Evolutionary conservation across 169 alveolate species (phyloP), one percentile per base, ranked within the genome.

Genomic region (Besnoitia besnoiti): DNA sequence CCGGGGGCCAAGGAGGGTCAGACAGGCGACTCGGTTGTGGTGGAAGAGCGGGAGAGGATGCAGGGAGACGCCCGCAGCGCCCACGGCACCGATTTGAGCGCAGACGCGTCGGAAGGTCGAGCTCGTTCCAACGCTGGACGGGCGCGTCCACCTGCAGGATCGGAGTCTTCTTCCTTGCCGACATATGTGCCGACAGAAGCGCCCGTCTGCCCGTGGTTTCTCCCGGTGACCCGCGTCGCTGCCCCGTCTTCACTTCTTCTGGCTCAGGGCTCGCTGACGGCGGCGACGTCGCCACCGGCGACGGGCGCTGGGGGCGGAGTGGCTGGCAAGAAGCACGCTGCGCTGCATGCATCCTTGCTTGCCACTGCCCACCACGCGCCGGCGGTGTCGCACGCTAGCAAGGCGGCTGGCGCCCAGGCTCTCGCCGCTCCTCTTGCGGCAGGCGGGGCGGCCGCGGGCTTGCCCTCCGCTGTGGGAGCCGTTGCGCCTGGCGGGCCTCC

Each of bases 401-500:
- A 55, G 67, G 67, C 3, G 12, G 7, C 67, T 55, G 67, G 67
- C 24, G 30, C 33, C 27, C 67, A 55, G 33, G 67, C 3, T 0
- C 33, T 16, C 67, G 12, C 73, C 49, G 55, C 89, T 8, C 33
- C 79, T 0, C 89, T 46, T 2, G 89, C 89, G 37, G 80, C 39
- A 27, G 62, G 67, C 0, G 19, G 85, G 33, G 85, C 61, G 44
- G 59, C 79, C 5, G 82, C 90, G 35, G 85, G 84, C 40, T 33
- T 67, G 44, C 35, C 84, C 12, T 77, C 91, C 21, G 10, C 40
- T 0, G 82, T 49, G 51, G 73, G 89, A 12, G 93, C 51, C 33
- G 24, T 67, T 40, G 93, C 76, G 84, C 40, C 44, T n/a, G 50
- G 76, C 76, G 87, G 75, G 88, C 76, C 51, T 55, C 84, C 84